Percentiles rank a stretch among this genome's conserved stretches.
Evolutionary conservation across 1,284 basidiomycete genomes (phyloP).

Genomic region (Peniophora sp.): DNA sequence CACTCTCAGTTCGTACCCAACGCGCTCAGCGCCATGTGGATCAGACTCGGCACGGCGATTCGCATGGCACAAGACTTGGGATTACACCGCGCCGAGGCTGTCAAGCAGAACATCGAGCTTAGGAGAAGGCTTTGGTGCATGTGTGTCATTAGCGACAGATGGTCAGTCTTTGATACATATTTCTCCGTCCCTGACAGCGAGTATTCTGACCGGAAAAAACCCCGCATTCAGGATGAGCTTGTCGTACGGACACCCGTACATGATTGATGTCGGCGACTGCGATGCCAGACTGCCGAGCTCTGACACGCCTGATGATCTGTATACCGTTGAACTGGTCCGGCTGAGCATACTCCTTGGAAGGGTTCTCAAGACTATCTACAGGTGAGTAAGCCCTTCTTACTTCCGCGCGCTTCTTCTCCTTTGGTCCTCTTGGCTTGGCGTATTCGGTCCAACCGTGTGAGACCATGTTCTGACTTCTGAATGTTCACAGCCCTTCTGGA

Average conservation of each 20-base stretch:
- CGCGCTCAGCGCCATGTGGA: constrained; percentile 71
- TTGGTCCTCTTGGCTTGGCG: not conserved
- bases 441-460: constrained; percentile 3
- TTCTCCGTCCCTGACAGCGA: not conserved
- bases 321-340: constrained; percentile 82
- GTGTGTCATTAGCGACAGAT: constrained; percentile 87
- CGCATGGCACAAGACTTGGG: constrained; percentile 94
- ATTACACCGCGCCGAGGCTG: constrained; percentile 78
- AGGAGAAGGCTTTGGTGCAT: constrained; percentile 84
- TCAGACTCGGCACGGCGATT: constrained; percentile 70
- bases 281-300: constrained; percentile 83
- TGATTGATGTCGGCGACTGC: constrained; percentile 92
- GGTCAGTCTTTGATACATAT: constrained; percentile 36
- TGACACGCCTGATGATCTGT: constrained; percentile 62
- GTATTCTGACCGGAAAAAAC: constrained; percentile 7
- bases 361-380: constrained; percentile 87
- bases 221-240: constrained; percentile 70
- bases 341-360: constrained; percentile 82
- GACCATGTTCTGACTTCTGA: too few species aligned
- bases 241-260: constrained; percentile 79
- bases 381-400: constrained; percentile 43
- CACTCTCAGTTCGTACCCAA: constrained; percentile 75
- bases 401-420: not conserved
- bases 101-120: constrained; percentile 74
- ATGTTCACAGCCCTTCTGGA: constrained; percentile 65